Evolutionary conservation across 768 basidiomycete species (phyloP).

Genomic region (Kwoniella shandongensis): DNA sequence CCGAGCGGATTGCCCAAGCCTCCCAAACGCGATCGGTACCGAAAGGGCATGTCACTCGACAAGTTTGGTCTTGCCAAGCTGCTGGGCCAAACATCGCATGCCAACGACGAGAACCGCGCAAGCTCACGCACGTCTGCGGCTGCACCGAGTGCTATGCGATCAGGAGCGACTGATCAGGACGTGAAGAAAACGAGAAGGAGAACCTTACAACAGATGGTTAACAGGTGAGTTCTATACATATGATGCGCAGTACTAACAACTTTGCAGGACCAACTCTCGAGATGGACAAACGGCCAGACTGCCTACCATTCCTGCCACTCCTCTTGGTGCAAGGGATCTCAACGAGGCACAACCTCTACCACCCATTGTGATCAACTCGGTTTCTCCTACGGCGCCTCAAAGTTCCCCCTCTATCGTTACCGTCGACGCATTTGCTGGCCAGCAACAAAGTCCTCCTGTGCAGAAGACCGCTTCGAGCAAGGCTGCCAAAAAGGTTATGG

Average conservation of each 20-base stretch:
- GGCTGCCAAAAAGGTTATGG: conserved; percentile 88
- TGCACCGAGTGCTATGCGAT: conserved; percentile 17
- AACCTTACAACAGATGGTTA: conserved; percentile 83
- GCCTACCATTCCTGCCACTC: conserved; percentile 36
- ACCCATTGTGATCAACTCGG: conserved; percentile 28
- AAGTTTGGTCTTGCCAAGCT: conserved; percentile 76
- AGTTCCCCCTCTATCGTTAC: conserved; percentile 54
- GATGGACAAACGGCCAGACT: conserved; percentile 25
- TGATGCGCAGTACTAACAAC: background rate
- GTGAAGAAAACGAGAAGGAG: conserved; percentile 59
- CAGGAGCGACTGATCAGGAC: conserved; percentile 12
- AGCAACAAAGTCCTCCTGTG: conserved; percentile 14
- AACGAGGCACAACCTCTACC: conserved; percentile 32
- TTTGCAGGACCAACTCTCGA: conserved; percentile 9
- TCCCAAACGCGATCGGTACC: conserved; percentile 55
- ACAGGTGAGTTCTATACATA: conserved; percentile 48
- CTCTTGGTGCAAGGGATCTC: conserved; percentile 34
- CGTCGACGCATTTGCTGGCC: conserved; percentile 37
- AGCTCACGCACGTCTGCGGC: conserved; percentile 27
- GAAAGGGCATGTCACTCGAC: conserved; percentile 73
- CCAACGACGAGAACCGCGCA: conserved; percentile 25
- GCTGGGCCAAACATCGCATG: conserved; percentile 55
- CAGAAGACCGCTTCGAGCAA: conserved; percentile 46
- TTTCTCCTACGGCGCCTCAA: conserved; percentile 59
- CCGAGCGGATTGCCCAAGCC: conserved; percentile 30